phyloP scores from a whole-genome alignment of 176 grass and related monocot species.

The Zoysia japonica region DNA sequence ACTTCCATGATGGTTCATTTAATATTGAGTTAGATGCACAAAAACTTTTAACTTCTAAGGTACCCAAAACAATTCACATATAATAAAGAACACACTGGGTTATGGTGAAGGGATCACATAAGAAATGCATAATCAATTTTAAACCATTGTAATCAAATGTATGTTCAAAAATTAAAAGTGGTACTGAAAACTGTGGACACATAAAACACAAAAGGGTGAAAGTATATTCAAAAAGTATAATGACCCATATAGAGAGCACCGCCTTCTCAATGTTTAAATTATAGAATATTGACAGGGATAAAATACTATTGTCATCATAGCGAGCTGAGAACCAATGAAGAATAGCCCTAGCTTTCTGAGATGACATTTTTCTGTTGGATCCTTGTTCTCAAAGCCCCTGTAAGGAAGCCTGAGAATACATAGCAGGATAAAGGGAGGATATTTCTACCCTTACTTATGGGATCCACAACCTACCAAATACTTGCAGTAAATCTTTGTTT shows the following conservation, averaged over 20 bases:
- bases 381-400: slow-evolving; percentile 10
- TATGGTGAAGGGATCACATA: neutral
- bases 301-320: slow-evolving; percentile 45
- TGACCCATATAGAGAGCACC: neutral
- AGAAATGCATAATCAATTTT: neutral
- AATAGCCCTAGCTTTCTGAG: slow-evolving; percentile 57
- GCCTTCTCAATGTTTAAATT: neutral
- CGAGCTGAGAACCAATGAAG: slow-evolving; percentile 46
- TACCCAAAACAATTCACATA: neutral
- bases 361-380: slow-evolving; percentile 50
- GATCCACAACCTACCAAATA: slow-evolving; percentile 35
- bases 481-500: neutral
- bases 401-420: slow-evolving; percentile 8
- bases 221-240: no score
- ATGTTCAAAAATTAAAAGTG: neutral
- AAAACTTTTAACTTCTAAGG: neutral
- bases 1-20: neutral
- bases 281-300: neutral
- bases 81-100: neutral
- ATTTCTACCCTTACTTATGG: slow-evolving; percentile 19
- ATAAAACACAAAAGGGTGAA: neutral
- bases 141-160: neutral
- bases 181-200: neutral
- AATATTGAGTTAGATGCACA: neutral
- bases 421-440: slow-evolving; percentile 21